Evolutionary conservation across 1,139 yeast species (phyloP), one percentile per base, ranked within the genome.

Genomic region (Saccharomyces pastorianus): DNA sequence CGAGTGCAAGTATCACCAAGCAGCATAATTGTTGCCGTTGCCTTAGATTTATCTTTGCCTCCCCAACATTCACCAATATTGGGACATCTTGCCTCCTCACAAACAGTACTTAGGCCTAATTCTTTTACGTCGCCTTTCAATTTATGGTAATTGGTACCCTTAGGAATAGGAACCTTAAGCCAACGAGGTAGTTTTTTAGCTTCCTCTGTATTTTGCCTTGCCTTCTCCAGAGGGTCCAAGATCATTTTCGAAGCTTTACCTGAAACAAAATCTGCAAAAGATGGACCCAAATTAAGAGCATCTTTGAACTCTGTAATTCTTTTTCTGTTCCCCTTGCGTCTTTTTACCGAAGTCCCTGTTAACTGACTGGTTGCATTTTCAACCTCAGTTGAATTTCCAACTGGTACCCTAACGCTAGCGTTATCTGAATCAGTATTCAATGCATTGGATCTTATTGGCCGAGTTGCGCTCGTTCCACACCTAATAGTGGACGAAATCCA

Each of bases 1-100:
- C 99, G 79, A 4, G 99, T 95, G 73, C 99, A 95, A 0, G 99
- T 93, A 66, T 95, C 99, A 57, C 99, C 99, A 79, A 95, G 79
- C 59, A 95, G 77, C 99, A 95, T 95, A 64, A 95, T 93, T 2
- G 99, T 95, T 5, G 99, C 99, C 3, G 99, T 95, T n/a, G 99
- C 97, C 65, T 88, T 95, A 6, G 91, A 80, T 71, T 90, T 90
- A 64, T 79, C 83, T 65, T 85, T 83, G 34, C 99, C 99, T 53
- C 99, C 98, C 99, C 99, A 95, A 73, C 99, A 95, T 71, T 95
- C 99, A 52, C 98, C 97, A 57, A 95, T 95, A 69, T 95, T 95
- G 20, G 99, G 99, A 73, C 99, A 95, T 66, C 93, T 85, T 8
- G 99, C 99, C 67, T 93, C 99, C 70, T 93, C 98, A 73, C 99